Base-by-base conservation (phyloP, 1,284 basidiomycete species). In the Pholiota adiposa region DNA sequence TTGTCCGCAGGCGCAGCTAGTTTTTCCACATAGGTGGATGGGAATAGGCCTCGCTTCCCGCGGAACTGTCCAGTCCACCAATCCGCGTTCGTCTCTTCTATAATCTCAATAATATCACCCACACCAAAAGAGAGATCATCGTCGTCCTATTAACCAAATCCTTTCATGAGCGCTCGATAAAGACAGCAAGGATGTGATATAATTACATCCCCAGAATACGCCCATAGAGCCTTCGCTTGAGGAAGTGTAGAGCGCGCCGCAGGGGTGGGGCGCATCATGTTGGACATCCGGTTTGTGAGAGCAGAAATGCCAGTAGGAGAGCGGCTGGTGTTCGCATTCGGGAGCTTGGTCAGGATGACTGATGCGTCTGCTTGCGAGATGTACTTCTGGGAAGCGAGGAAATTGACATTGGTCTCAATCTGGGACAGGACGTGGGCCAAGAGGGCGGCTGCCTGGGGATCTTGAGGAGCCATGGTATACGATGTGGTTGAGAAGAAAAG, bases 371-470 rank as follows among this genome's bases (percentile, higher is more conserved):
- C 66, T 38, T 77, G 73, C 4, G 85, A 78, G 61, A 91, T 83
- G 63, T 85, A 81, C 64, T 81, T 77, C 63, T 90, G 84, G 1
- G 79, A 66, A 19, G 71, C 79, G 38, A 92, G 83, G 65, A 92
- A 83, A 6, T 85, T 75, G 61, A 92, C 75, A 68, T 92, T 90
- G 60, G 80, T 75, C 62, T 84, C 82, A 0, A 89, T 85, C 68
- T 91, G 89, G 18, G 83, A 77, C 63, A 92, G 69, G 60, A 92
- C 77, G 67, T 90, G 85, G 3, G 80, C 73, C 6, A 87, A 72
- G 40, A 85, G 73, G 29, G 81, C 80, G 38, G 78, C 68, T 12
- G 68, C 62, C 63, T 75, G 68, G 33, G 73, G 65, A 55, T 69
- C 68, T 54, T 69, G 67, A 34, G 70, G 67, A 14, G 67, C 61